These are phyloP conservation scores for Ascochyta fabae DNA, from an alignment of 2,329 filamentous ascomycete genomes.

Conservation along the genomic window DNA sequence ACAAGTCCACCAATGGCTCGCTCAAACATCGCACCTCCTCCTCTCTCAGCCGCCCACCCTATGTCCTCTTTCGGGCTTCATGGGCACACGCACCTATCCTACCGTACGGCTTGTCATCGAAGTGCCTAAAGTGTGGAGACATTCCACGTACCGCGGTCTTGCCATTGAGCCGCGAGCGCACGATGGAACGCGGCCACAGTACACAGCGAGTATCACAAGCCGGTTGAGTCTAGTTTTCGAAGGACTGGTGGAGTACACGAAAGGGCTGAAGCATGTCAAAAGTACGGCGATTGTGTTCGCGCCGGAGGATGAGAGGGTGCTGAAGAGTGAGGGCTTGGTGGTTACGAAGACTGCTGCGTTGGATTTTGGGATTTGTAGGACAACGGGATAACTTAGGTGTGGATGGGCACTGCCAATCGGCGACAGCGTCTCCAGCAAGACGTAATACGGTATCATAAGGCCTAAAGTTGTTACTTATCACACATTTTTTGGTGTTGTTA, in stretches of 20 bases:
- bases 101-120: conserved; percentile 8
- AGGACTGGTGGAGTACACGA: neutral
- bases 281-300: conserved; percentile 14
- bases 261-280: neutral
- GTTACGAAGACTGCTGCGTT: conserved; percentile 6
- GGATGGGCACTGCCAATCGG: neutral
- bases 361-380: conserved; percentile 11
- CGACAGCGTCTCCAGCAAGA: too few relatives aligned
- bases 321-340: neutral
- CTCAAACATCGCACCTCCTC: conserved; percentile 3
- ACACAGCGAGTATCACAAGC: conserved; percentile 3
- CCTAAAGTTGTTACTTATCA: too few relatives aligned
- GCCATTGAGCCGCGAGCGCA: neutral
- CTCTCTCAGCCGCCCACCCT: conserved; percentile 5
- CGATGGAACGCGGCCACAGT: neutral
- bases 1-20: conserved; percentile 2
- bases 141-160: neutral
- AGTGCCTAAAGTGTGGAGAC: conserved; percentile 1
- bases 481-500: too few relatives aligned
- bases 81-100: conserved; percentile 1
- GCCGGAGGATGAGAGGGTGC: conserved; percentile 5
- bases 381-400: neutral
- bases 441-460: too few relatives aligned
- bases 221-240: conserved; percentile 1
- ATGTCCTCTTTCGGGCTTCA: conserved; percentile 9